Evolutionary conservation across 2,329 filamentous ascomycete genomes (phyloP).

Genomic region (Metarhizium brunneum): DNA sequence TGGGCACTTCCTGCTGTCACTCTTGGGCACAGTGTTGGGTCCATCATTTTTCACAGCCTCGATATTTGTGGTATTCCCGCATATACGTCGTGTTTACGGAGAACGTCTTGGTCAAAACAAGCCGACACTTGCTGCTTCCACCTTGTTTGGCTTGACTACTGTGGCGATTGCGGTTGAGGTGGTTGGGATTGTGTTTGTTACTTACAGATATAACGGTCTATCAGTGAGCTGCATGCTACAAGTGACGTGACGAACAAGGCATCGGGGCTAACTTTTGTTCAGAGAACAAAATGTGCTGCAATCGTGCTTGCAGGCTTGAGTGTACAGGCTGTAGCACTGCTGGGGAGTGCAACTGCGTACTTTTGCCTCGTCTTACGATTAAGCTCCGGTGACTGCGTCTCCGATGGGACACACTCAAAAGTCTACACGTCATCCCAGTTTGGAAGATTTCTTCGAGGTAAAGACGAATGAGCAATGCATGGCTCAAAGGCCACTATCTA

Average conservation of each 20-base stretch:
- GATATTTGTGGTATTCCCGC: slow-evolving; percentile 35
- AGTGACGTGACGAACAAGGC: background rate
- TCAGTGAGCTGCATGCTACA: slow-evolving; percentile 22
- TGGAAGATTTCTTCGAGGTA: slow-evolving; percentile 35
- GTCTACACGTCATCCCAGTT: slow-evolving; percentile 34
- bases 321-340: slow-evolving; percentile 31
- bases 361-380: slow-evolving; percentile 32
- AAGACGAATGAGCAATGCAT: background rate
- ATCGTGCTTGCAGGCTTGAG: slow-evolving; percentile 35
- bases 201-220: slow-evolving; percentile 21
- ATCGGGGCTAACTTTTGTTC: slow-evolving; percentile 10
- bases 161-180: slow-evolving; percentile 28
- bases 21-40: slow-evolving; percentile 37
- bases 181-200: slow-evolving; percentile 30
- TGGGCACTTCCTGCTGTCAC: slow-evolving; percentile 31
- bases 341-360: slow-evolving; percentile 28
- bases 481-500: background rate
- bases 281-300: slow-evolving; percentile 24
- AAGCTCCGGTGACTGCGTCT: slow-evolving; percentile 24
- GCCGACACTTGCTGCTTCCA: slow-evolving; percentile 23
- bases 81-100: slow-evolving; percentile 37
- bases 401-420: slow-evolving; percentile 28
- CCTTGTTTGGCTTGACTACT: slow-evolving; percentile 24
- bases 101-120: slow-evolving; percentile 27
- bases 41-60: slow-evolving; percentile 35